Conservation (phyloP, 306 rosid species). For the Vigna angularis region DNA sequence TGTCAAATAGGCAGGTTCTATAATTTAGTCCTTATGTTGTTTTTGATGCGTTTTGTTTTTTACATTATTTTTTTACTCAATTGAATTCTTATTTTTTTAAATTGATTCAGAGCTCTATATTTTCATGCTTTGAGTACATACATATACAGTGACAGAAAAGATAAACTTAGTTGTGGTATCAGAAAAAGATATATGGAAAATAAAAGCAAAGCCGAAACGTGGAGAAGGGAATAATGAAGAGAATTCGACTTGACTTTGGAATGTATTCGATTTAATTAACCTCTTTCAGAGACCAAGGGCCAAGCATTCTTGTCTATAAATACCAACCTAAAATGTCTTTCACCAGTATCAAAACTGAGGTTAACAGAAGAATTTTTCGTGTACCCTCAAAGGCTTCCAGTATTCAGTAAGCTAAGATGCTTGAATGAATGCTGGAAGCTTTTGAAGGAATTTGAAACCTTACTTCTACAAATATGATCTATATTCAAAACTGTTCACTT, state of each 20-base stretch:
- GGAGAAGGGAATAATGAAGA: constrained; percentile 37
- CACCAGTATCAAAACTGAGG: neutral
- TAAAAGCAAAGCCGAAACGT: constrained; percentile 24
- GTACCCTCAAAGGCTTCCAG: constrained; percentile 54
- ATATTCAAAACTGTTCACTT: constrained; percentile 1
- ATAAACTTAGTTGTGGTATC: constrained; percentile 10
- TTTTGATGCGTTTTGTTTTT: no score
- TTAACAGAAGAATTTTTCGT: constrained; percentile 33
- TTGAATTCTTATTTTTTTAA: no score
- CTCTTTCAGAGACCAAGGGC: constrained; percentile 18
- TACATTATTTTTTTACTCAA: no score
- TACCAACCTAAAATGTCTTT: constrained; percentile 9
- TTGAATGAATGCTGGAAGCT: constrained; percentile 35
- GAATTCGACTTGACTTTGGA: neutral
- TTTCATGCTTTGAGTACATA: neutral
- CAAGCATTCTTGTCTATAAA: constrained; percentile 43
- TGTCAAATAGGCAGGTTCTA: no score
- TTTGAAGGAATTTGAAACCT: constrained; percentile 43
- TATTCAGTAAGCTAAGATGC: constrained; percentile 14
- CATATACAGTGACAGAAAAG: constrained; percentile 5
- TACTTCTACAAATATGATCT: constrained; percentile 11
- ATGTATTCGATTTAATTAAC: constrained; percentile 11
- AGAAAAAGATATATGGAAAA: constrained; percentile 14
- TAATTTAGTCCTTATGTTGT: no score
- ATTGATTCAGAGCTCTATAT: neutral